Conservation (phyloP, 75 land plant genomes). For the Isoetes taiwanensis region DNA sequence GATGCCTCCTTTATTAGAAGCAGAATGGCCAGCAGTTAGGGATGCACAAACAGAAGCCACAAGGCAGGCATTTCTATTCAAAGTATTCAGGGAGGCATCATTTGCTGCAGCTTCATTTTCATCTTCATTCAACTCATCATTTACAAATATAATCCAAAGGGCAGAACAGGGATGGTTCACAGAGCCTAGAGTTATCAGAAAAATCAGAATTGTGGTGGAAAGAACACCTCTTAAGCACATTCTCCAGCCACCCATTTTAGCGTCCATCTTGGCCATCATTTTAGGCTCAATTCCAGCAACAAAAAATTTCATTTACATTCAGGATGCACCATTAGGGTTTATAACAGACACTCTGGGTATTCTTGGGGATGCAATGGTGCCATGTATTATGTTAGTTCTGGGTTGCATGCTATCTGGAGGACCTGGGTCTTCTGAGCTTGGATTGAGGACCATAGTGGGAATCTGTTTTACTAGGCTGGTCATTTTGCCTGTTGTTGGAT, state of each 20-base stretch:
- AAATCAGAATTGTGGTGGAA: not conserved
- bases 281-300: not conserved
- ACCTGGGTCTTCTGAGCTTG: not conserved
- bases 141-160: too few species aligned
- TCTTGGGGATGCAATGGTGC: slow-evolving; percentile 1
- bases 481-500: not conserved
- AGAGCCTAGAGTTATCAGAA: slow-evolving; percentile 4
- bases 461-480: not conserved
- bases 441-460: slow-evolving; percentile 3
- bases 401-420: not conserved
- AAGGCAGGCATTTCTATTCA: not conserved
- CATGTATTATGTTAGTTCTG: not conserved
- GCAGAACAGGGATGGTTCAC: not conserved
- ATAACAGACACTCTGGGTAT: not conserved
- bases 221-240: not conserved
- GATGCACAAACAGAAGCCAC: not conserved
- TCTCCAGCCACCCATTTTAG: not conserved
- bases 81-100: not conserved
- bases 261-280: not conserved
- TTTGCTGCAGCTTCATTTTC: too few species aligned
- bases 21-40: slow-evolving; percentile 1
- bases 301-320: not conserved
- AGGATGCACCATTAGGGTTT: not conserved
- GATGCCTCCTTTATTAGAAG: not conserved
- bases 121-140: too few species aligned